Evolutionary conservation across 2,329 filamentous ascomycete genomes (phyloP).

Genomic region (Plectosphaerella plurivora): DNA sequence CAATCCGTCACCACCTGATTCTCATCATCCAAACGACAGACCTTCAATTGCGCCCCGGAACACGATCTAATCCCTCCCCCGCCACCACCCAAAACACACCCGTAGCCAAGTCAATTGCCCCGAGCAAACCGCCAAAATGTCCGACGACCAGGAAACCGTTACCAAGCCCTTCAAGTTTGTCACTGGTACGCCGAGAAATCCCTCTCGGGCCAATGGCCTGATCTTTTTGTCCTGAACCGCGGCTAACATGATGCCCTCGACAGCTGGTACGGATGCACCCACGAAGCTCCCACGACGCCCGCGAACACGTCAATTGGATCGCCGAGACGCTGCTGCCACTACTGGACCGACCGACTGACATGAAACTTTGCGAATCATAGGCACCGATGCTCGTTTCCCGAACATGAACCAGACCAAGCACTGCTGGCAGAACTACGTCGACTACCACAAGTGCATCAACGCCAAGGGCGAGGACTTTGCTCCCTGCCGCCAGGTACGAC

Average conservation of each 20-base stretch:
- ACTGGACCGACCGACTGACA: not conserved
- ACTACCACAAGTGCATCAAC: slow-evolving; percentile 99
- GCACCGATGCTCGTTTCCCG: slow-evolving; percentile 98
- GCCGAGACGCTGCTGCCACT: no score
- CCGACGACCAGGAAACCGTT: slow-evolving; percentile 73
- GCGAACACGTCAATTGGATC: not conserved
- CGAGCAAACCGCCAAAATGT: slow-evolving; percentile 65
- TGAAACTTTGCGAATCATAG: slow-evolving; percentile 40
- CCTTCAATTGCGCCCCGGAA: slow-evolving; percentile 17
- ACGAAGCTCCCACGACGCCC: not conserved
- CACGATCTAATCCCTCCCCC: slow-evolving; percentile 29
- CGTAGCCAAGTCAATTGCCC: slow-evolving; percentile 17
- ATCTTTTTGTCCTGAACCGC: slow-evolving; percentile 22
- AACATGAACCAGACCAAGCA: slow-evolving; percentile 99
- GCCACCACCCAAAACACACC: slow-evolving; percentile 25
- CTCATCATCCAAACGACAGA: slow-evolving; percentile 18
- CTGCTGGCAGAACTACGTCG: slow-evolving; percentile 99
- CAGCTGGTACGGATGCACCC: slow-evolving; percentile 37
- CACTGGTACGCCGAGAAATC: slow-evolving; percentile 69
- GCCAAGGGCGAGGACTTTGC: slow-evolving; percentile 99
- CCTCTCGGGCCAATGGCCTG: slow-evolving; percentile 30
- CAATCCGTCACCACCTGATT: slow-evolving; percentile 33
- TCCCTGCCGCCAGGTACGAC: slow-evolving; percentile 85
- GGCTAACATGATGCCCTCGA: slow-evolving; percentile 31
- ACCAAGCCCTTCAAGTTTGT: slow-evolving; percentile 99